Evolutionary conservation across 345 rosid species (phyloP).

Genomic region (Heritiera littoralis): DNA sequence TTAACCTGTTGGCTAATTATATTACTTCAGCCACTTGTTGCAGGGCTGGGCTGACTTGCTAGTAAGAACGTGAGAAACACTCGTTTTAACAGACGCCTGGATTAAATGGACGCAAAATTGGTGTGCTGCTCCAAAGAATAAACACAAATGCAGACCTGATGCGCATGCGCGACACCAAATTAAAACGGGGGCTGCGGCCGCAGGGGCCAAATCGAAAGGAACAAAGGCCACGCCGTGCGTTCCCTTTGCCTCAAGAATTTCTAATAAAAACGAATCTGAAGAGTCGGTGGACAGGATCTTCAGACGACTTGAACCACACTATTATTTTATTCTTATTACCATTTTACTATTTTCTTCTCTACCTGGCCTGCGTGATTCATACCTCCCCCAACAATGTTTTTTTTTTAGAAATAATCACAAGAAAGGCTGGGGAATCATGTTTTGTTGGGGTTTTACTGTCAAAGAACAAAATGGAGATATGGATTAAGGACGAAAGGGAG

Average conservation of each 20-base stretch:
- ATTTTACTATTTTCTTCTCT: too few species aligned
- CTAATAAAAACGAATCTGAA: constrained; percentile 13
- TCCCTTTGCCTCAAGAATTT: background rate
- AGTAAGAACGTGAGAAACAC: background rate
- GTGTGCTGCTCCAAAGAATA: background rate
- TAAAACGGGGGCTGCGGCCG: background rate
- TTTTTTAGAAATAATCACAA: too few species aligned
- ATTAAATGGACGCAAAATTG: background rate
- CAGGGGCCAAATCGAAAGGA: background rate
- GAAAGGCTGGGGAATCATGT: too few species aligned
- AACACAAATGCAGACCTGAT: background rate
- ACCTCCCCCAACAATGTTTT: too few species aligned
- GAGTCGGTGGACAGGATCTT: constrained; percentile 26
- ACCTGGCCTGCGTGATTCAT: too few species aligned
- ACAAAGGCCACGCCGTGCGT: background rate
- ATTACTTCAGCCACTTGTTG: too few species aligned
- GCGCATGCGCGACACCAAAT: constrained; percentile 29
- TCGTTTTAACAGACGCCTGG: background rate
- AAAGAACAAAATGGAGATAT: too few species aligned
- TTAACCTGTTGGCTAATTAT: too few species aligned
- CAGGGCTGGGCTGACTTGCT: too few species aligned
- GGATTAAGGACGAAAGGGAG: too few species aligned
- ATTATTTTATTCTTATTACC: background rate
- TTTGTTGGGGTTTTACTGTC: too few species aligned
- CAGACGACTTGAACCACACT: too few species aligned